phyloP scores from a whole-genome alignment of 192 early-diverging fungal species.

The Coemansia sp. region DNA sequence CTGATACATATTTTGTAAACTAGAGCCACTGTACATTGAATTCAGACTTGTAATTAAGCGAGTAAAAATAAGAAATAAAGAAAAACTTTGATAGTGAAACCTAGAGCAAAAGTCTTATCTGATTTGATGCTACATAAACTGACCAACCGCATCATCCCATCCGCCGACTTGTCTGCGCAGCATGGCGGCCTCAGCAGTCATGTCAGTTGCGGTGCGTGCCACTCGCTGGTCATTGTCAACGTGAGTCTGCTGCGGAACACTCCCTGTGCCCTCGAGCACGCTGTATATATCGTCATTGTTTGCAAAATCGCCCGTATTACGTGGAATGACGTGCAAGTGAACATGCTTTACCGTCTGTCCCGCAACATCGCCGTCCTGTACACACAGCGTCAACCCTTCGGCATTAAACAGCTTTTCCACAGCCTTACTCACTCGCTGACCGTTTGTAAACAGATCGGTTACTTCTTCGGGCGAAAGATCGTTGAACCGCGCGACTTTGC shows the following conservation, averaged over 20 bases:
- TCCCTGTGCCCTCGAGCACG: slow-evolving; percentile 63
- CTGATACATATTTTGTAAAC: not conserved
- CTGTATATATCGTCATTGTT: slow-evolving; percentile 88
- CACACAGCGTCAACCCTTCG: slow-evolving; percentile 73
- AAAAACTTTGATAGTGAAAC: not conserved
- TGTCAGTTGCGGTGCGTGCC: slow-evolving; percentile 74
- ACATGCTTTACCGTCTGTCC: slow-evolving; percentile 87
- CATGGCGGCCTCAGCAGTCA: slow-evolving; percentile 57
- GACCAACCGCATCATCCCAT: not conserved
- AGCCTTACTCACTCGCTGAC: slow-evolving; percentile 71
- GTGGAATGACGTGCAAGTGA: slow-evolving; percentile 90
- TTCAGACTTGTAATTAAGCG: not conserved
- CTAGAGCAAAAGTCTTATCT: slow-evolving; percentile 1
- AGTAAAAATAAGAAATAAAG: not conserved
- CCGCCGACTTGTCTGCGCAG: slow-evolving; percentile 33
- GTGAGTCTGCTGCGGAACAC: slow-evolving; percentile 5
- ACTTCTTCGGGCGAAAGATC: slow-evolving; percentile 82
- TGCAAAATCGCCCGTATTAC: slow-evolving; percentile 72
- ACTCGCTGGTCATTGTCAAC: slow-evolving; percentile 71
- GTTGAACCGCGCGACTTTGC: slow-evolving; percentile 67
- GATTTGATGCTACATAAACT: slow-evolving; percentile 5
- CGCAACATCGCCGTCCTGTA: slow-evolving; percentile 73
- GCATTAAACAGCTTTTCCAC: slow-evolving; percentile 73
- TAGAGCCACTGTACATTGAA: not conserved
- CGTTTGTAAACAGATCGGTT: slow-evolving; percentile 75